Base-by-base conservation (phyloP, 1,284 basidiomycete genomes). In the Papiliotrema flavescens region DNA sequence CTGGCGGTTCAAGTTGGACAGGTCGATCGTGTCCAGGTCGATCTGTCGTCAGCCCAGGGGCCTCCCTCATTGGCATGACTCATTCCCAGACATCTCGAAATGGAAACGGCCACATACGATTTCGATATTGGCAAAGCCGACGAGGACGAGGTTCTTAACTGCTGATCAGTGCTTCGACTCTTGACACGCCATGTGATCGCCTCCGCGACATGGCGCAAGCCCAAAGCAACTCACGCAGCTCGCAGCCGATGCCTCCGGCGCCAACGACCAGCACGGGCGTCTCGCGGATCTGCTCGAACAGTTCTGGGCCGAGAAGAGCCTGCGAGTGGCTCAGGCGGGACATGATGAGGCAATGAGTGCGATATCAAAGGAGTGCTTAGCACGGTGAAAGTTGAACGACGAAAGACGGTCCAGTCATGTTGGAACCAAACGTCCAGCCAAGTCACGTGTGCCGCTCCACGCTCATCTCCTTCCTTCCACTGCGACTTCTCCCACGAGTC, bases 21-120 rank as follows among this genome's bases (percentile, higher is more conserved):
- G 82, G 81, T 99, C 96, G 76, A 98, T 98, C 7, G 95, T 98
- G 78, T 99, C 96, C 57, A 99, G 82, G 78, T 98, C 96, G 61
- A 99, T 83, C 65, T 93, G 79, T 2, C 34, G 50, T 62, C 39
- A 61, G 56, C 35, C n/a, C 23, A 32, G 9, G 22, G 24, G 14
- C 14, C 19, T 24, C 28, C 28, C 45, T n/a, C n/a, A 47, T 36
- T n/a, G n/a, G n/a, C 35, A 17, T 36, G 9, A 9, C 35, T 32
- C 14, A 4, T 36, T 19, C 40, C 34, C 44, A 40, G 39, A 50
- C 32, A 49, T 42, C 22, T 24, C 26, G 37, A 39, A 8, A 13
- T 43, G 23, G 26, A 24, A 49, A 58, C 37, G 48, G 15, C 34
- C 35, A 62, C 71, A 51, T 43, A 80, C 79, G 51, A 82, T 79